Base-by-base conservation (phyloP, 805 yeast species). In the Grigorovia humatica region DNA sequence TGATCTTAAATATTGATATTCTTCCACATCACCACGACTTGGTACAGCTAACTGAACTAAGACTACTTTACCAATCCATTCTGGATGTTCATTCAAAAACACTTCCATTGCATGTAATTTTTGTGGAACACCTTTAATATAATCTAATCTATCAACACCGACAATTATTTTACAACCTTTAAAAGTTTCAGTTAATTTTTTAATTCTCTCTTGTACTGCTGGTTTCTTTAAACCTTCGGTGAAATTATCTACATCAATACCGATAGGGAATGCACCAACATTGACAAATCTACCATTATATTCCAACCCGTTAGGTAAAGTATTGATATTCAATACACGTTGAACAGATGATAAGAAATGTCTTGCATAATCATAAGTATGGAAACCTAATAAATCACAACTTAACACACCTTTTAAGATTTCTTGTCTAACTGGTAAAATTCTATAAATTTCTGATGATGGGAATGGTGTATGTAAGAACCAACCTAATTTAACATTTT, bases 401-500 rank as follows among this genome's bases (percentile, higher is more conserved):
- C 93, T 84, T 63, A 93, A 73, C 2, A 93, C 96, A 52, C 99
- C 99, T 55, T 79, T 80, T 59, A 93, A 72, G 49, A 93, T 88
- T 67, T 95, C 98, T 59, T 83, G 81, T 69, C 99, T 78, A 15
- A 95, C 99, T 0, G 99, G 99, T 60, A 93, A 74, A 51, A 95
- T 90, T 65, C 99, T 76, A 72, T 93, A 93, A 55, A 93, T 91
- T 66, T 93, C 99, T 52, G 95, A 83, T 11, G 96, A 86, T 13
- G 99, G 99, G 79, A 93, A 93, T 1, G 99, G 99, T 0, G 98
- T 95, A 66, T 93, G 99, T 57, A 93, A 73, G 70, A 93, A 93
- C 72, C 89, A 95, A 0, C 99, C 99, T 42, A 93, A 73, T 58
- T 85, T 79, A 45, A 90, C 82, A 60, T 83, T 80, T 53, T 71